phyloP scores from a whole-genome alignment of 176 grass and related monocot species.

The Aegilops sharonensis region DNA sequence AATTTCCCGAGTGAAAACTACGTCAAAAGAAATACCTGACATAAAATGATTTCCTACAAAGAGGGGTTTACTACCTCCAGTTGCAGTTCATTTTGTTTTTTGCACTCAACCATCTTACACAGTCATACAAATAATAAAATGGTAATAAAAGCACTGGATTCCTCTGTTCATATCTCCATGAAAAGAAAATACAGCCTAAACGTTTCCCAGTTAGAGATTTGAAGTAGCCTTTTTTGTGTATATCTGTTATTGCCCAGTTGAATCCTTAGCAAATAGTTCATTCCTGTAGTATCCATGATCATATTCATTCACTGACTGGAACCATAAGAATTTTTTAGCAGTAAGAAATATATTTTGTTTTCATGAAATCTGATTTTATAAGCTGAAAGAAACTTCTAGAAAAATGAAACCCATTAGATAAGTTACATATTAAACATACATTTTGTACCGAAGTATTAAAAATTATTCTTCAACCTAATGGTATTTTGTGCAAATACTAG shows the following conservation, averaged over 20 bases:
- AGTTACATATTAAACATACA: background rate
- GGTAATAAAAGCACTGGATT: background rate
- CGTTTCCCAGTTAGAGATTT: constrained; percentile 10
- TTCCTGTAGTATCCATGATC: constrained; percentile 11
- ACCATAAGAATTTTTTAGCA: constrained; percentile 12
- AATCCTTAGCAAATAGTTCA: background rate
- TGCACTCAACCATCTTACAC: constrained; percentile 9
- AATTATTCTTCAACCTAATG: background rate
- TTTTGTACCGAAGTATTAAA: constrained; percentile 8
- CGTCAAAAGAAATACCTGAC: constrained; percentile 22
- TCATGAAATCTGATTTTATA: constrained; percentile 1
- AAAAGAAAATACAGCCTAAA: constrained; percentile 23
- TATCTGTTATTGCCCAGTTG: background rate
- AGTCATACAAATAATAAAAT: no score
- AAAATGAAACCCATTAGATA: constrained; percentile 12
- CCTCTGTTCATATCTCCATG: constrained; percentile 20
- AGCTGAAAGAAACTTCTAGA: constrained; percentile 23
- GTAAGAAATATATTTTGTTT: constrained; percentile 2
- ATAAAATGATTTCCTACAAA: constrained; percentile 17
- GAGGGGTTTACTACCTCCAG: constrained; percentile 7
- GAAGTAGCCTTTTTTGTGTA: background rate
- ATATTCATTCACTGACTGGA: background rate
- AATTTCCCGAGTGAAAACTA: constrained; percentile 9
- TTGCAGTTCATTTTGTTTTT: constrained; percentile 7
- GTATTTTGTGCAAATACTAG: constrained; percentile 7